These are phyloP conservation scores for Verruconis gallopava DNA, from an alignment of 2,329 filamentous ascomycete species.

Conservation along the genomic window DNA sequence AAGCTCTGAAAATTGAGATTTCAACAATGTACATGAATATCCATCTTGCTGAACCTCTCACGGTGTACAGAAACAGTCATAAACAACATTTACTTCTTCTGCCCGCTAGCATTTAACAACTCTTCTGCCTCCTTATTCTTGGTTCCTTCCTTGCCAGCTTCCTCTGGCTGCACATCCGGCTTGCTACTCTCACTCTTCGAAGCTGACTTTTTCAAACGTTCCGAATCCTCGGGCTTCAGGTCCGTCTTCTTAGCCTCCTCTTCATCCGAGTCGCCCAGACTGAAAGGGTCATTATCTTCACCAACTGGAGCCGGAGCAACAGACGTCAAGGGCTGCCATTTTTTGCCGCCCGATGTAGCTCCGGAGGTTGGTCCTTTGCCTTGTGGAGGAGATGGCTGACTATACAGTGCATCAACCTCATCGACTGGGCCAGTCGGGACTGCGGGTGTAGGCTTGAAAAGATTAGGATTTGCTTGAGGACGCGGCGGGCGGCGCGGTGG, in stretches of 20 bases:
- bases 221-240: constrained; percentile 38
- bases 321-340: constrained; percentile 88
- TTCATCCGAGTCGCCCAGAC: constrained; percentile 88
- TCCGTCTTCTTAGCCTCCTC: constrained; percentile 55
- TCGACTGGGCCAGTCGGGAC: constrained; percentile 51
- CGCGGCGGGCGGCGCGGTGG: constrained; percentile 42
- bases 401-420: constrained; percentile 66
- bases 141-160: constrained; percentile 24
- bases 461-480: constrained; percentile 59
- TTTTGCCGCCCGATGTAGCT: constrained; percentile 48
- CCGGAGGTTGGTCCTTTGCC: constrained; percentile 9
- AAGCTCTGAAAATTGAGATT: no score
- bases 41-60: no score
- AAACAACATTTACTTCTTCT: no score
- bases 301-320: constrained; percentile 74
- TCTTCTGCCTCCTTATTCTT: constrained; percentile 35
- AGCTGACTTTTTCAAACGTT: constrained; percentile 37
- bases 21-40: no score
- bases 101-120: constrained; percentile 18
- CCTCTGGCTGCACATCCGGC: constrained; percentile 32
- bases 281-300: constrained; percentile 86
- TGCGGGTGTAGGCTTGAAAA: constrained; percentile 59
- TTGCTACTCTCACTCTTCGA: constrained; percentile 33
- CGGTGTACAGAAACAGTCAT: no score
- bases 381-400: constrained; percentile 25